Base-by-base conservation (phyloP, 1,284 basidiomycete genomes). In the Melanopsichium pennsylvanicum region DNA sequence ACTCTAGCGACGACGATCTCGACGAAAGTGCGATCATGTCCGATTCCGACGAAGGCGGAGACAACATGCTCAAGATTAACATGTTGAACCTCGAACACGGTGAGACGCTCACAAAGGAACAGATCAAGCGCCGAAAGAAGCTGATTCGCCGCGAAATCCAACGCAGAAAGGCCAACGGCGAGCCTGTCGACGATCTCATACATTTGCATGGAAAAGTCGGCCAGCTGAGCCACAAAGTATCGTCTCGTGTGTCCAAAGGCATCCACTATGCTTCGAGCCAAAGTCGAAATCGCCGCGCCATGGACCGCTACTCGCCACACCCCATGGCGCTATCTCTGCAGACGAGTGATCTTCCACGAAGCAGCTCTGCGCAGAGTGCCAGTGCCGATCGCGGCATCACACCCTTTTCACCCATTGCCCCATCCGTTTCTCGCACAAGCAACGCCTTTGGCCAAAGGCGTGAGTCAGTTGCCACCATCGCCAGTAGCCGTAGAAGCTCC, bases 251-350 rank as follows among this genome's bases (percentile, higher is more conserved):
- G 25, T 62, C 62, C 5, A 60, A 66, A n/a, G 68, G 71, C n/a
- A 47, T 78, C 21, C 54, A 63, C 27, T 76, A 76, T 36, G 75
- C 64, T 11, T 50, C 64, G 8, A 74, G 64, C 41, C 42, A 58
- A 45, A 69, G 63, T 35, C 67, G 76, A 31, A 75, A 72, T 38
- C 74, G 71, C 10, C 60, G 76, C 18, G 76, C 76, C 2, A 76
- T 78, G 70, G 75, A 71, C 18, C 58, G 61, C 15, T 78, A 71
- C 52, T 75, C 75, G 34, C 75, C 75, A 1, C 60, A 72, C 34
- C 54, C 62, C 2, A 37, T 19, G n/a, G 48, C 39, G 32, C 39
- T 57, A 11, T 15, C 56, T 5, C 33, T 61, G 42, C 60, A 66
- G 36, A 58, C 49, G 2, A 39, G 42, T n/a, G 63, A 63, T n/a